phyloP scores from a whole-genome alignment of 768 basidiomycete species.

The Boletellus emodensis region DNA sequence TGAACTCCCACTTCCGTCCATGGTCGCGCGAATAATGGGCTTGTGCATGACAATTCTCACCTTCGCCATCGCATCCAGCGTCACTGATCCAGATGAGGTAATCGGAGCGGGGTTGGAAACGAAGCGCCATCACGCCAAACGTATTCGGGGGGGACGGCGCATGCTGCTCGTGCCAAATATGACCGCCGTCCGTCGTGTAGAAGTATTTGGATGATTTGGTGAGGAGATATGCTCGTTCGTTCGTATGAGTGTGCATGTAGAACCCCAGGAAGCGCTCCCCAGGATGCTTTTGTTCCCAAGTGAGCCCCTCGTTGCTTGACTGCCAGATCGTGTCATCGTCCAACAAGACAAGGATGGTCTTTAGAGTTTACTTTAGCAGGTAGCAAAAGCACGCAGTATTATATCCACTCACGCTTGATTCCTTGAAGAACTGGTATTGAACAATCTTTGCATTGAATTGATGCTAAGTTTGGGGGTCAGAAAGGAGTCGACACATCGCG shows the following conservation, averaged over 20 bases:
- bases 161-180: slow-evolving; percentile 53
- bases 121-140: slow-evolving; percentile 70
- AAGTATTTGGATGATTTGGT: slow-evolving; percentile 60
- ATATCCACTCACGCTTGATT: slow-evolving; percentile 55
- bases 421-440: slow-evolving; percentile 82
- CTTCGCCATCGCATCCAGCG: slow-evolving; percentile 51
- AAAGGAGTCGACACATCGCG: neutral
- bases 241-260: slow-evolving; percentile 76
- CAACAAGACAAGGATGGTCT: slow-evolving; percentile 84
- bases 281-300: slow-evolving; percentile 68
- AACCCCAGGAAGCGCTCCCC: slow-evolving; percentile 72
- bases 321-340: slow-evolving; percentile 83
- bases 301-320: slow-evolving; percentile 92
- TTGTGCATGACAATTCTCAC: slow-evolving; percentile 62
- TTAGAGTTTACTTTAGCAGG: neutral
- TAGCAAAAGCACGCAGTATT: neutral
- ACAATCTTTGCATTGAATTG: slow-evolving; percentile 60
- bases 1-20: slow-evolving; percentile 67
- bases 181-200: slow-evolving; percentile 82
- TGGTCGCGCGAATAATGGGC: slow-evolving; percentile 74
- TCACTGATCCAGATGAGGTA: slow-evolving; percentile 88
- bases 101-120: slow-evolving; percentile 86
- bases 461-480: slow-evolving; percentile 43
- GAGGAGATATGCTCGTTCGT: slow-evolving; percentile 88
- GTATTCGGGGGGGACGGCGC: slow-evolving; percentile 76